Base-by-base conservation (phyloP, 2,329 filamentous ascomycete genomes). In the Nigrospora sphaerica region DNA sequence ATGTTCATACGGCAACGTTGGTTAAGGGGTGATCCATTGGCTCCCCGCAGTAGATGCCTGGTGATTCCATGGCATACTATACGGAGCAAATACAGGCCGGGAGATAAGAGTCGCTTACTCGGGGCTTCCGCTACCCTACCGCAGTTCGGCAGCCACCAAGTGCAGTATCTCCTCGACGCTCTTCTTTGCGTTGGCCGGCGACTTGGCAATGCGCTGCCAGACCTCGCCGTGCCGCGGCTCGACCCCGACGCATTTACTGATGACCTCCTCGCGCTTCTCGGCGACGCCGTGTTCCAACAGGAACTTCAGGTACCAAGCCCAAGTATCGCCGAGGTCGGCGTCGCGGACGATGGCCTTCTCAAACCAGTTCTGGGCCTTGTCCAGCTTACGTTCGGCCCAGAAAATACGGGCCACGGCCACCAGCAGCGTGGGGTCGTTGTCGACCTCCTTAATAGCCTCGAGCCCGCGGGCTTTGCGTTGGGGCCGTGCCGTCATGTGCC, bases 251-350 rank as follows among this genome's bases (percentile, higher is more conserved):
- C 88, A 91, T 70, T 95, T 95, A 47, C 74, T 74, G 6, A 95
- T 65, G 32, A 96, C 85, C 61, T 97, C 93, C 31, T 74, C 79
- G 59, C 86, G 77, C 82, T 97, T 98, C 73, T 95, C 92, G 53
- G 89, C 85, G 6, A 90, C 96, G 11, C 93, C 95, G 68, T 98
- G 91, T 73, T 96, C 88, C 55, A 83, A 64, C 53, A 97, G 62
- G 64, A 97, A 98, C 65, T 92, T 91, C 66, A 90, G 93, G 66
- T 96, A 98, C 92, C 92, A 98, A 17, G 90, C 92, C 95, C 95
- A 98, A 12, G 83, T 87, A 70, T 98, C 95, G 43, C 93, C 93
- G 43, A 82, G 71, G 63, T 97, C 91, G 33, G 85, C 81, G 60
- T 98, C 90, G 12, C 93, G 73, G 45, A 95, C 75, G 46, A 96